These are phyloP conservation scores for Eurotiales sp. DNA, from an alignment of 2,329 filamentous ascomycete species.

Conservation along the genomic window DNA sequence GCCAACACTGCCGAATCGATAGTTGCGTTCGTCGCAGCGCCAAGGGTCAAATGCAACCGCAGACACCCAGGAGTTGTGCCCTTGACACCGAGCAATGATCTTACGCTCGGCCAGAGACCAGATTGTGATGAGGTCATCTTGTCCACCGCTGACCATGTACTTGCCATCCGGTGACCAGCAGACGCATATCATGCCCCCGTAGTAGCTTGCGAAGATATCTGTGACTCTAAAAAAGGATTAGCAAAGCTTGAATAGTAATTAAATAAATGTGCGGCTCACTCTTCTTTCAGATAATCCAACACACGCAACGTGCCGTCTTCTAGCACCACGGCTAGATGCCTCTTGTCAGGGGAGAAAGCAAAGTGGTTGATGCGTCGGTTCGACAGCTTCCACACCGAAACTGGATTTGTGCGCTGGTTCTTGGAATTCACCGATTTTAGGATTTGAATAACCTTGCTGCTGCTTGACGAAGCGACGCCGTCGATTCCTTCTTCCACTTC, in stretches of 20 bases:
- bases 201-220: constrained; percentile 85
- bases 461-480: constrained; percentile 20
- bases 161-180: constrained; percentile 98
- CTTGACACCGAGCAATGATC: constrained; percentile 87
- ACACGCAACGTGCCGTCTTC: constrained; percentile 88
- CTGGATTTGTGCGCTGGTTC: constrained; percentile 89
- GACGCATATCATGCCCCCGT: constrained; percentile 86
- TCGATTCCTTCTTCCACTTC: constrained; percentile 50
- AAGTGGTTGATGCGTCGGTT: constrained; percentile 89
- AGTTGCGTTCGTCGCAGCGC: constrained; percentile 93
- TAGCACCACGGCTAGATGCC: constrained; percentile 82
- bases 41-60: constrained; percentile 93
- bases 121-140: constrained; percentile 93
- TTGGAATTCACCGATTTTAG: constrained; percentile 90
- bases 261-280: constrained; percentile 49
- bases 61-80: constrained; percentile 94
- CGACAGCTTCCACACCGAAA: constrained; percentile 87
- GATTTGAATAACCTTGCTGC: constrained; percentile 60
- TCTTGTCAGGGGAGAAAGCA: constrained; percentile 84
- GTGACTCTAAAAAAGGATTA: constrained; percentile 67
- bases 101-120: constrained; percentile 83
- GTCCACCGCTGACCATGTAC: constrained; percentile 90
- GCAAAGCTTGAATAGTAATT: background rate
- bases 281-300: constrained; percentile 87
- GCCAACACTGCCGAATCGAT: constrained; percentile 92